These are phyloP conservation scores for Ceratocystis papillata DNA, from an alignment of 2,329 filamentous ascomycete species.

Conservation along the genomic window DNA sequence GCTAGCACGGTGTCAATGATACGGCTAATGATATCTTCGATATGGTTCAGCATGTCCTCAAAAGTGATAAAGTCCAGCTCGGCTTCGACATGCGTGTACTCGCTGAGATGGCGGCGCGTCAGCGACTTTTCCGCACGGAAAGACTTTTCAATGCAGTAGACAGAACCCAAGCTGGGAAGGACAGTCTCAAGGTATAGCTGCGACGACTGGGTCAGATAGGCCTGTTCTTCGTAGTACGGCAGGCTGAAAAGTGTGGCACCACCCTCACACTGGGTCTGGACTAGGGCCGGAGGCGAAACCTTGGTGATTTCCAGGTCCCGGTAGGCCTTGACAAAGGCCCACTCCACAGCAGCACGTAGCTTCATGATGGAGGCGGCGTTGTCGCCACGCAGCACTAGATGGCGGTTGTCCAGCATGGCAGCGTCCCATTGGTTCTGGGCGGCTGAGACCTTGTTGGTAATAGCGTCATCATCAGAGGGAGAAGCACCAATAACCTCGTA, in stretches of 20 bases:
- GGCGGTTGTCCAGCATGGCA: constrained; percentile 64
- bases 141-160: constrained; percentile 97
- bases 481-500: constrained; percentile 70
- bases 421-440: constrained; percentile 47
- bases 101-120: constrained; percentile 84
- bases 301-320: constrained; percentile 67
- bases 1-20: constrained; percentile 69
- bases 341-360: constrained; percentile 69
- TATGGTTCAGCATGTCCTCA: constrained; percentile 71
- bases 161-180: constrained; percentile 79
- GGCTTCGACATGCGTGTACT: constrained; percentile 94
- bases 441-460: constrained; percentile 61
- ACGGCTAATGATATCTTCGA: constrained; percentile 77
- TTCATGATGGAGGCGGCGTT: constrained; percentile 76
- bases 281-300: constrained; percentile 79
- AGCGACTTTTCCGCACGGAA: constrained; percentile 96
- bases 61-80: constrained; percentile 96
- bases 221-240: constrained; percentile 77
- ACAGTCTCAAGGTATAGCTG: constrained; percentile 97
- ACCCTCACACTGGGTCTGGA: constrained; percentile 91
- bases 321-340: constrained; percentile 69
- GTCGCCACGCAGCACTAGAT: constrained; percentile 77
- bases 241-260: constrained; percentile 84
- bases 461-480: constrained; percentile 77
- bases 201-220: constrained; percentile 92